Evolutionary conservation across 495 filamentous ascomycete genomes (phyloP).

Genomic region (Xylaria intraflava): DNA sequence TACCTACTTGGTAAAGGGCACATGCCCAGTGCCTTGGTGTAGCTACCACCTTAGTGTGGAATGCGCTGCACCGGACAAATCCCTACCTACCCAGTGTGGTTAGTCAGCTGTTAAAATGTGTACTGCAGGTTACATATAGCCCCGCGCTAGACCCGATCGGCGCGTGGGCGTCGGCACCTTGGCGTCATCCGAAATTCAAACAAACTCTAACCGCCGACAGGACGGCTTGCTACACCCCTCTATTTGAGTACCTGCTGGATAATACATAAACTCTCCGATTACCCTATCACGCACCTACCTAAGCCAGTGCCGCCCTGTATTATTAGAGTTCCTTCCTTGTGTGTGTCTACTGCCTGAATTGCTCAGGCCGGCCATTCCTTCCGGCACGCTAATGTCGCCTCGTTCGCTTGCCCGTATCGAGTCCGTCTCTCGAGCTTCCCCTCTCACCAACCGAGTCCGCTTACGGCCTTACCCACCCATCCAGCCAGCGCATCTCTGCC

Average conservation of each 20-base stretch:
- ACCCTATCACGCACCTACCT: not conserved
- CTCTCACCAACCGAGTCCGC: constrained; percentile 15
- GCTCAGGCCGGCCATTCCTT: constrained; percentile 3
- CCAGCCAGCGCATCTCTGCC: constrained; percentile 10
- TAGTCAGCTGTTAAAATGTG: no score
- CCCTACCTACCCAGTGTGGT: no score
- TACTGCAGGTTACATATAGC: not conserved
- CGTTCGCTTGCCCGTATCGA: constrained; percentile 22
- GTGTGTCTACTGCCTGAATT: not conserved
- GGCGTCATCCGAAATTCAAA: constrained; percentile 1
- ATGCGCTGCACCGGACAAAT: no score
- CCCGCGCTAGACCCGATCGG: constrained; percentile 8
- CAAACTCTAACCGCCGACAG: not conserved
- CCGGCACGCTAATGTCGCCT: constrained; percentile 11
- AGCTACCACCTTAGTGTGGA: no score
- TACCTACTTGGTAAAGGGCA: no score
- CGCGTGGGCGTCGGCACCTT: not conserved
- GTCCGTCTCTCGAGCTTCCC: constrained; percentile 21
- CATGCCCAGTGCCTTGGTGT: no score
- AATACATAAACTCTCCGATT: not conserved
- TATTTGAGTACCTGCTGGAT: constrained; percentile 9
- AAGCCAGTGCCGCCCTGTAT: no score
- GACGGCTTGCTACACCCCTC: constrained; percentile 5
- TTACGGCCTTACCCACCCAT: constrained; percentile 8
- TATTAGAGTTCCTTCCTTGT: constrained; percentile 4